Percentiles rank a stretch among this genome's conserved stretches.
Evolutionary conservation across 495 filamentous ascomycete species (phyloP).

Genomic region (Barbatosphaeria neglecta): DNA sequence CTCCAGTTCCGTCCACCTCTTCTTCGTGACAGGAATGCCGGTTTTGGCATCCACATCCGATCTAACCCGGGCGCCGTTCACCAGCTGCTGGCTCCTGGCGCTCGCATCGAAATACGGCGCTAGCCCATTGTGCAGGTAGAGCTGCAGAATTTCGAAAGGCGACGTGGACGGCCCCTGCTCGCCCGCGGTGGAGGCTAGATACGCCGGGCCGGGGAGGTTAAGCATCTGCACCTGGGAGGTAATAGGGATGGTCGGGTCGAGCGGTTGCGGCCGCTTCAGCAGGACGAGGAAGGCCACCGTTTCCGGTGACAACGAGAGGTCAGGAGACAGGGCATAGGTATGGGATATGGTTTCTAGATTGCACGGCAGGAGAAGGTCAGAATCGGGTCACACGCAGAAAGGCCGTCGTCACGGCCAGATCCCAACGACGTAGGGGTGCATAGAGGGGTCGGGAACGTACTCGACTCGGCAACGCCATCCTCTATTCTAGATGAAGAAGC

Average conservation of each 20-base stretch:
- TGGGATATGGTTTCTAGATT: slow-evolving; percentile 34
- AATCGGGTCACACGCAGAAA: background rate
- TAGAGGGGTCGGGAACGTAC: slow-evolving; percentile 5
- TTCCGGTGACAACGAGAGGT: slow-evolving; percentile 65
- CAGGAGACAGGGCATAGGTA: slow-evolving; percentile 66
- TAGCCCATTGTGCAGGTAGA: slow-evolving; percentile 74
- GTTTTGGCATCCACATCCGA: slow-evolving; percentile 81
- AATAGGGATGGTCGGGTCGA: slow-evolving; percentile 70
- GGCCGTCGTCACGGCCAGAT: too few relatives aligned
- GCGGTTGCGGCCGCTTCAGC: slow-evolving; percentile 75
- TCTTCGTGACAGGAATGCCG: slow-evolving; percentile 91
- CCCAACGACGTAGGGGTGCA: too few relatives aligned
- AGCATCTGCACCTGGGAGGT: slow-evolving; percentile 79
- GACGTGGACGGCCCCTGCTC: slow-evolving; percentile 61
- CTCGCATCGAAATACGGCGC: slow-evolving; percentile 93
- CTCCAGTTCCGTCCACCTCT: slow-evolving; percentile 87
- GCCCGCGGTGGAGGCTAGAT: slow-evolving; percentile 47
- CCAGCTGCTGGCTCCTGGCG: slow-evolving; percentile 67
- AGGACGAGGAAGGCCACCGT: slow-evolving; percentile 79
- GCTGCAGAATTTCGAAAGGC: slow-evolving; percentile 84
- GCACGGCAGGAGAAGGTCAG: background rate
- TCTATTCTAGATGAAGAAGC: slow-evolving; percentile 26
- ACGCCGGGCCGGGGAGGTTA: slow-evolving; percentile 71
- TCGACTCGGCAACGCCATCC: slow-evolving; percentile 21
- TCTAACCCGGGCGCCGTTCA: slow-evolving; percentile 51